A percentile compares a stretch with the other conserved stretches of the same genome.
phyloP scores from a whole-genome alignment of 169 alveolate genomes.

The Theileria luwenshuni region DNA sequence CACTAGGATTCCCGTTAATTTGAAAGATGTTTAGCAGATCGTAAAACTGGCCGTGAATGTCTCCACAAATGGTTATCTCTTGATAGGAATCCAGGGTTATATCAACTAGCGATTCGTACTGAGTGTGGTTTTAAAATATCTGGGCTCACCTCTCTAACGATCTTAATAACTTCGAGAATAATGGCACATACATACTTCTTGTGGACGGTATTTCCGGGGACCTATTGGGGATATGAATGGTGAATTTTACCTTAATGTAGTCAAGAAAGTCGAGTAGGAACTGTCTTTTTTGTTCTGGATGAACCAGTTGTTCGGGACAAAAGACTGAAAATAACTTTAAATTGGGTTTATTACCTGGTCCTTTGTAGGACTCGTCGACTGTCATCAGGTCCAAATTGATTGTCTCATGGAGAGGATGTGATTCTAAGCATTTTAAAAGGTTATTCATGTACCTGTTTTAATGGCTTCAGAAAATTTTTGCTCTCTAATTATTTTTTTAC shows the following conservation, averaged over 20 bases:
- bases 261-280: conserved; percentile 44
- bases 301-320: conserved; percentile 25
- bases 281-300: conserved; percentile 41
- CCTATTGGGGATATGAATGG: conserved; percentile 60
- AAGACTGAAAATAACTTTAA: conserved; percentile 4
- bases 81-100: conserved; percentile 85
- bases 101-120: conserved; percentile 85
- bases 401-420: conserved; percentile 63
- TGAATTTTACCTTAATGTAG: conserved; percentile 51
- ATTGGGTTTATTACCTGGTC: conserved; percentile 17
- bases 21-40: conserved; percentile 95
- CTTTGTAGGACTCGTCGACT: conserved; percentile 56
- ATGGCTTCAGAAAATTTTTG: conserved; percentile 63
- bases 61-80: conserved; percentile 98
- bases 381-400: conserved; percentile 41
- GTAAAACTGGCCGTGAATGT: conserved; percentile 99
- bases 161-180: conserved; percentile 86
- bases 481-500: conserved; percentile 54
- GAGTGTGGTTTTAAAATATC: background rate
- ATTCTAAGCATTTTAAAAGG: conserved; percentile 14
- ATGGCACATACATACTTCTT: conserved; percentile 90
- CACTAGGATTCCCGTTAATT: conserved; percentile 96
- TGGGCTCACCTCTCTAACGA: conserved; percentile 77
- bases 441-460: conserved; percentile 36
- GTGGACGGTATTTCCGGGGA: conserved; percentile 92